phyloP scores from a whole-genome alignment of 2,329 filamentous ascomycete genomes.

The Calonectria ilicicola region DNA sequence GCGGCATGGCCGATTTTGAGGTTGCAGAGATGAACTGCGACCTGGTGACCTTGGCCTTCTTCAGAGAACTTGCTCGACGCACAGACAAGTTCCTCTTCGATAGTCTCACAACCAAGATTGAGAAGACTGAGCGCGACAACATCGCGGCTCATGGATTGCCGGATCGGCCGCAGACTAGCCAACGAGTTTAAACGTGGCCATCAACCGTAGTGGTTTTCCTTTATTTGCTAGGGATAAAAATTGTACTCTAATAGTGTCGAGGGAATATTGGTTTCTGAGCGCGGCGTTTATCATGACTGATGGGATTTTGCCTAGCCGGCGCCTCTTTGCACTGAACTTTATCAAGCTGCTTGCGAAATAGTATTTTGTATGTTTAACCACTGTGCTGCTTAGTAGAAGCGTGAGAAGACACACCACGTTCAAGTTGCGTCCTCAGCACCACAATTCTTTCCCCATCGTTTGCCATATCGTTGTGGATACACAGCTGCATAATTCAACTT shows the following conservation, averaged over 20 bases:
- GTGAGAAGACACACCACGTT: not conserved
- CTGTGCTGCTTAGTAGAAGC: not conserved
- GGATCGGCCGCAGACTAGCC: too few species aligned
- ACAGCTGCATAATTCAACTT: too few species aligned
- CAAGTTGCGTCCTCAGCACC: not conserved
- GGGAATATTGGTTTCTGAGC: not conserved
- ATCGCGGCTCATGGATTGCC: too few species aligned
- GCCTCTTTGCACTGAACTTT: not conserved
- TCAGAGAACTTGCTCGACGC: not conserved
- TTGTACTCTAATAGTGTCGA: not conserved
- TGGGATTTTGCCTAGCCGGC: not conserved
- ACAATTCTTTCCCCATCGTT: too few species aligned
- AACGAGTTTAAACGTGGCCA: not conserved
- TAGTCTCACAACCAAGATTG: not conserved
- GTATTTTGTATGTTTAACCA: not conserved
- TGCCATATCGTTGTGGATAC: too few species aligned
- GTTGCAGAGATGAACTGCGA: not conserved
- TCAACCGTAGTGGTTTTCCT: not conserved
- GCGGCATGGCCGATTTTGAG: not conserved
- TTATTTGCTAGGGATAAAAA: not conserved
- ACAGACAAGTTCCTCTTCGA: not conserved
- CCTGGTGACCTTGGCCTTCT: not conserved
- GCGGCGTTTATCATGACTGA: not conserved
- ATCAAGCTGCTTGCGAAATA: not conserved
- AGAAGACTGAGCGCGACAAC: not conserved